A percentile compares a stretch with the other conserved stretches of the same genome.
Evolutionary conservation across 306 rosid genomes (phyloP).

Genomic region (Prunus dulcis): DNA sequence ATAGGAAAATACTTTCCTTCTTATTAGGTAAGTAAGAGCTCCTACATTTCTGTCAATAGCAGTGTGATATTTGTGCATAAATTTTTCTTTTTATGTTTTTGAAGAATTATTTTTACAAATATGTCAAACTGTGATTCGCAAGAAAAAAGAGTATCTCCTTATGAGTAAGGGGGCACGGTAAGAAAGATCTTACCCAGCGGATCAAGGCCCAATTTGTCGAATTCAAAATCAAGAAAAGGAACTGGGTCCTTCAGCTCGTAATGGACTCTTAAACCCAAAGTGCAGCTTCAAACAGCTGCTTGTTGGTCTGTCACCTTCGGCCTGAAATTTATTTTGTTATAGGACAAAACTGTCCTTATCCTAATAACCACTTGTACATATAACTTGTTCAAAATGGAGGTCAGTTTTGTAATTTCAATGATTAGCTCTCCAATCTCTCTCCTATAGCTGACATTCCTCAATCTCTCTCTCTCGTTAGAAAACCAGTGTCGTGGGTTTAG

Average conservation of each 20-base stretch:
- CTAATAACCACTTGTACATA: neutral
- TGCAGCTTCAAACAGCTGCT: neutral
- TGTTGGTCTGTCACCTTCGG: neutral
- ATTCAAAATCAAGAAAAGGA: too few relatives aligned
- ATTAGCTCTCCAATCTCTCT: neutral
- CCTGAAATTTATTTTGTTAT: neutral
- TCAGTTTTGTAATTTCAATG: neutral
- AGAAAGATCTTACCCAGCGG: too few relatives aligned
- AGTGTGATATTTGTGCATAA: too few relatives aligned
- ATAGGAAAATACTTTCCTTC: too few relatives aligned
- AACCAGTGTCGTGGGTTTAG: neutral
- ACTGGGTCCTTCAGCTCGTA: neutral
- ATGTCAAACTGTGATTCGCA: fast-evolving
- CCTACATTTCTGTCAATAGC: too few relatives aligned
- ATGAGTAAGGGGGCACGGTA: fast-evolving
- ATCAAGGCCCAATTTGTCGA: neutral
- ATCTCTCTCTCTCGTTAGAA: neutral
- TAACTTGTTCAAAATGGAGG: neutral
- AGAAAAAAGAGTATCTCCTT: too few relatives aligned
- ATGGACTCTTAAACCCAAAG: neutral
- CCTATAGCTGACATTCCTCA: neutral
- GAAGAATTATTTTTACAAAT: too few relatives aligned
- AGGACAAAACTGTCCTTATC: neutral
- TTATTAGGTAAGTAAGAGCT: too few relatives aligned
- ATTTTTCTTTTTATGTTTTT: too few relatives aligned